Evolutionary conservation across 129 eudicot species (phyloP).

Genomic region (Flaveria linearis): DNA sequence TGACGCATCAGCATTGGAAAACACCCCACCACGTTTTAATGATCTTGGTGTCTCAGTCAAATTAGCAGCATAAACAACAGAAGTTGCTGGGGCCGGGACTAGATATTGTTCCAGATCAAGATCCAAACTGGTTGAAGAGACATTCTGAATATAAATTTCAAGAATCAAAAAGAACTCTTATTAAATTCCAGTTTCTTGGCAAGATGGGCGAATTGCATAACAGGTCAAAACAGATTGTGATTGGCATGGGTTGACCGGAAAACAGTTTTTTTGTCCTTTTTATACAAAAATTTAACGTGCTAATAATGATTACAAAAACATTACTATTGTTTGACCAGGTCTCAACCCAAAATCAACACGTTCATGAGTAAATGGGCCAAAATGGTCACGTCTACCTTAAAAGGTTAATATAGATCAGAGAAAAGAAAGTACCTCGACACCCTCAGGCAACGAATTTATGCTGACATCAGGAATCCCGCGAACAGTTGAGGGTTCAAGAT

Average conservation of each 20-base stretch:
- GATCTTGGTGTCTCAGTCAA: conserved; percentile 90
- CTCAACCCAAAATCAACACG: background rate
- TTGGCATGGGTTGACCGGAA: background rate
- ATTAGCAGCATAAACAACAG: conserved; percentile 93
- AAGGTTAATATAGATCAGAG: background rate
- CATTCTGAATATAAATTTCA: conserved; percentile 45
- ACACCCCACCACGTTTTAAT: conserved; percentile 52
- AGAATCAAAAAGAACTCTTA: conserved; percentile 9
- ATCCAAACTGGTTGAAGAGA: conserved; percentile 85
- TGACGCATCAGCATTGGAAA: conserved; percentile 42
- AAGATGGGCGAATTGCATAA: background rate
- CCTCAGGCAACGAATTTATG: conserved; percentile 57
- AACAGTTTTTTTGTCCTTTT: background rate
- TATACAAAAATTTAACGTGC: background rate
- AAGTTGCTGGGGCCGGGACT: conserved; percentile 81
- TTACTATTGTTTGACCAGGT: background rate
- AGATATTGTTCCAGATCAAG: conserved; percentile 95
- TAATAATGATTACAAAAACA: background rate
- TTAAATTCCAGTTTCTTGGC: background rate
- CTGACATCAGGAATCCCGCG: conserved; percentile 97
- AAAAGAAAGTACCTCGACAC: conserved; percentile 53
- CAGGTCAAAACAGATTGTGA: background rate
- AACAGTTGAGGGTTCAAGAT: conserved; percentile 88
- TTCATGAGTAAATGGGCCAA: conserved; percentile 10
- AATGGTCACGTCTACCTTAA: background rate